Conservation (phyloP, 371 early-diverging fungal species). For the Apophysomyces variabilis region DNA sequence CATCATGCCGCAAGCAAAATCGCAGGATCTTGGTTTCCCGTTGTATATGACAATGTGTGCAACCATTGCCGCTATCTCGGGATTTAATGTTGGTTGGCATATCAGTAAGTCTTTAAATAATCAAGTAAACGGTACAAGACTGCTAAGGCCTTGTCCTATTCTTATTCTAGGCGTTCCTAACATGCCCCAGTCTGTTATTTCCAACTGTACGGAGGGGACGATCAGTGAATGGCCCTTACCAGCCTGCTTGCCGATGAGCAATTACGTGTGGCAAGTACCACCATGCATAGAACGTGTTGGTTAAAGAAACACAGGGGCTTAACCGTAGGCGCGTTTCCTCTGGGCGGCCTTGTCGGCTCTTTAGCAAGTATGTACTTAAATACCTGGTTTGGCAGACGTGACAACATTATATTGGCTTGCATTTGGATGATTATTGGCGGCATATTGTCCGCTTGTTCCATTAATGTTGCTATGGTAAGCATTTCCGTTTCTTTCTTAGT, state of each 20-base stretch:
- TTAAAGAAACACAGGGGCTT: conserved; percentile 34
- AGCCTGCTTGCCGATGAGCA: conserved; percentile 49
- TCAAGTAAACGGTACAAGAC: not conserved
- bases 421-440: conserved; percentile 43
- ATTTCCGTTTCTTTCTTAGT: too few species aligned
- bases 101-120: conserved; percentile 34
- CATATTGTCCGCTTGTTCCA: conserved; percentile 41
- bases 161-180: conserved; percentile 46
- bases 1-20: conserved; percentile 6
- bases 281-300: not conserved
- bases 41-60: conserved; percentile 44
- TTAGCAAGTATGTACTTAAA: conserved; percentile 45
- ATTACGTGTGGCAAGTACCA: conserved; percentile 34
- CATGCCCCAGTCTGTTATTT: conserved; percentile 48
- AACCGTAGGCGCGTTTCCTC: conserved; percentile 49
- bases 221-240: conserved; percentile 29
- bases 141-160: not conserved
- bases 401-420: conserved; percentile 46
- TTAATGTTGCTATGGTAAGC: conserved; percentile 46
- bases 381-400: conserved; percentile 43
- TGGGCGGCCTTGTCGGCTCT: conserved; percentile 53
- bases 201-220: conserved; percentile 35
- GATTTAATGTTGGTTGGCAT: conserved; percentile 53
- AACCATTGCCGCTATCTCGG: conserved; percentile 42
- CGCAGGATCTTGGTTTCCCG: conserved; percentile 45